These are phyloP conservation scores for Fusarium bulbicola DNA, from an alignment of 2,329 filamentous ascomycete species.

Conservation along the genomic window DNA sequence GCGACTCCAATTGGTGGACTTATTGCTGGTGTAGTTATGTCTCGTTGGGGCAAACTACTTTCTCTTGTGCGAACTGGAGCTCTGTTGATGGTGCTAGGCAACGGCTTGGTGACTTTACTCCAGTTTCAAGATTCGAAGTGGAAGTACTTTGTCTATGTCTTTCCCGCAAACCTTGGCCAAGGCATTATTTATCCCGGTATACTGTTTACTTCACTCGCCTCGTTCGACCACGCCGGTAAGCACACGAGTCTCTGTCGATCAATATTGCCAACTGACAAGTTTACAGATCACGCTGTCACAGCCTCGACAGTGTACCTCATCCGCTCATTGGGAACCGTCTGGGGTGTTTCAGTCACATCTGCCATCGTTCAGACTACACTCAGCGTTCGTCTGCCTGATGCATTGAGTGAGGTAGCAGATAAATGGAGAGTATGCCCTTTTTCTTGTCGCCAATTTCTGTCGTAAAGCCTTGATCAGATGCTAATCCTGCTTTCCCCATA, in stretches of 20 bases:
- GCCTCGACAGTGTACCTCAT: constrained; percentile 71
- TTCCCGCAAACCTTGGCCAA: constrained; percentile 67
- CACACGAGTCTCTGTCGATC: background rate
- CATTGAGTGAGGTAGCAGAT: constrained; percentile 63
- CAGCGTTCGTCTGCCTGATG: constrained; percentile 61
- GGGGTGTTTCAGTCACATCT: constrained; percentile 70
- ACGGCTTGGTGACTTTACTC: constrained; percentile 60
- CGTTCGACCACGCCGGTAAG: constrained; percentile 67
- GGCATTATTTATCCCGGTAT: constrained; percentile 67
- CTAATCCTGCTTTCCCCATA: constrained; percentile 44
- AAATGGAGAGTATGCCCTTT: constrained; percentile 63
- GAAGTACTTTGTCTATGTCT: constrained; percentile 66
- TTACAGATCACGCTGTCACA: constrained; percentile 67
- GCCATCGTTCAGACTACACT: constrained; percentile 71
- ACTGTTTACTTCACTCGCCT: constrained; percentile 69
- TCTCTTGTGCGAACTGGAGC: constrained; percentile 61
- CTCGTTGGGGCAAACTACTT: constrained; percentile 61
- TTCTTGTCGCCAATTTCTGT: constrained; percentile 15
- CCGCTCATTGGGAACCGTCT: constrained; percentile 69
- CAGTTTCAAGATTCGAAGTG: constrained; percentile 59
- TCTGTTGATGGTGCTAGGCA: constrained; percentile 62
- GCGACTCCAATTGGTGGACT: constrained; percentile 67
- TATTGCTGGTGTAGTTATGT: constrained; percentile 67
- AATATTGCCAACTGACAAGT: background rate
- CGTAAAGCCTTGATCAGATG: constrained; percentile 8